Conservation (phyloP, 805 yeast genomes). For the Starmerella stellata region DNA sequence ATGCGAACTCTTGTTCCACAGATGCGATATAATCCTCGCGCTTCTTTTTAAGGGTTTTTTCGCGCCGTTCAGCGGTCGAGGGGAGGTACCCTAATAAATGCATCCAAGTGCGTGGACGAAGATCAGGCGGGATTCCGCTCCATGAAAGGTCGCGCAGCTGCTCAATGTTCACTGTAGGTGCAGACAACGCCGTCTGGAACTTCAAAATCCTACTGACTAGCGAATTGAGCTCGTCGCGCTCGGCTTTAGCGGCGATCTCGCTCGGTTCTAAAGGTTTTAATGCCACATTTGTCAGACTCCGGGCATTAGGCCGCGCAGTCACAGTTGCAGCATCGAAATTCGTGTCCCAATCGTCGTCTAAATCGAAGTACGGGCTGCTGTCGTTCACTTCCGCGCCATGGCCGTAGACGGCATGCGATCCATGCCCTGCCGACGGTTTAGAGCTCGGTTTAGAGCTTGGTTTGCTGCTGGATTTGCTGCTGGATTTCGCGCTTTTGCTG, state of each 20-base stretch:
- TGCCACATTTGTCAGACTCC: conserved; percentile 8
- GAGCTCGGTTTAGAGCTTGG: background rate
- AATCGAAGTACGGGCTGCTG: conserved; percentile 36
- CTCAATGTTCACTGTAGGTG: conserved; percentile 40
- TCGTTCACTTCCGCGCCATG: conserved; percentile 2
- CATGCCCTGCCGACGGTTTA: background rate
- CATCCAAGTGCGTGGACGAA: conserved; percentile 80
- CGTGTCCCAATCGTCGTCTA: conserved; percentile 90
- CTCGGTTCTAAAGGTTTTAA: conserved; percentile 12
- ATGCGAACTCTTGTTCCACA: conserved; percentile 41
- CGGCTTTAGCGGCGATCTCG: conserved; percentile 27
- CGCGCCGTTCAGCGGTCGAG: conserved; percentile 60
- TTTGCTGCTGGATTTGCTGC: background rate
- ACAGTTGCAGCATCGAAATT: conserved; percentile 31
- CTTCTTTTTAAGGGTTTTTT: conserved; percentile 50
- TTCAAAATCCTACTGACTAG: conserved; percentile 42
- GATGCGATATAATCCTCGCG: conserved; percentile 75
- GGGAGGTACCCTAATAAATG: conserved; percentile 78
- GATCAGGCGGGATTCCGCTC: conserved; percentile 78
- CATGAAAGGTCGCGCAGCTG: conserved; percentile 68
- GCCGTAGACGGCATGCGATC: background rate
- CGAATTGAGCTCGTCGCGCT: conserved; percentile 40
- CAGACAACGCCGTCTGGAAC: conserved; percentile 44
- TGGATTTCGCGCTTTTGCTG: background rate
- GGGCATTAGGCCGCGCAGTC: conserved; percentile 13